These are phyloP conservation scores for Ceratocystis papillata DNA, from an alignment of 2,329 filamentous ascomycete genomes.

Conservation along the genomic window DNA sequence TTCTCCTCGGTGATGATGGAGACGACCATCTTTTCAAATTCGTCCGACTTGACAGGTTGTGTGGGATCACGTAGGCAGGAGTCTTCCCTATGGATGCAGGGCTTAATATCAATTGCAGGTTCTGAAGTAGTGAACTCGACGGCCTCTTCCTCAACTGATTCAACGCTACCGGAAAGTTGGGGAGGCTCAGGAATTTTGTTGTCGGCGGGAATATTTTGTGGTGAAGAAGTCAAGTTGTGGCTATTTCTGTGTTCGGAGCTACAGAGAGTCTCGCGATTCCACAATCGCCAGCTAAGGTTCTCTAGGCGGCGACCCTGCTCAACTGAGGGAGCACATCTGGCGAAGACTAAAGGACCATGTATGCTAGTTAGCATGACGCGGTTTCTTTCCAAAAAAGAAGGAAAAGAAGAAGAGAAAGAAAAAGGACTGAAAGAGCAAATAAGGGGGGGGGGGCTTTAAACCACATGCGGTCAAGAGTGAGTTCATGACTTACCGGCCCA, in stretches of 20 bases:
- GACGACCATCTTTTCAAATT: constrained; percentile 87
- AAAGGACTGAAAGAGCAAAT: background rate
- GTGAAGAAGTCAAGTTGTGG: constrained; percentile 41
- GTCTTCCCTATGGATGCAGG: constrained; percentile 59
- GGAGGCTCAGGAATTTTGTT: constrained; percentile 47
- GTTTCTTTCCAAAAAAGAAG: background rate
- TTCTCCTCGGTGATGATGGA: constrained; percentile 85
- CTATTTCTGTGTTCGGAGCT: constrained; percentile 41
- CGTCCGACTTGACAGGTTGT: constrained; percentile 58
- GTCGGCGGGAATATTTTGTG: constrained; percentile 41
- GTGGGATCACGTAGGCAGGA: constrained; percentile 50
- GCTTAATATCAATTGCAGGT: constrained; percentile 50
- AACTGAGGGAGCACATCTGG: constrained; percentile 84
- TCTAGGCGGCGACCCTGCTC: constrained; percentile 86
- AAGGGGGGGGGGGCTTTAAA: background rate
- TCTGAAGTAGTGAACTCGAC: constrained; percentile 47
- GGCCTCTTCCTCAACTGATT: constrained; percentile 58
- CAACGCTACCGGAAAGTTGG: constrained; percentile 65
- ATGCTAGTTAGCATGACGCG: background rate
- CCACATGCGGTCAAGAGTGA: background rate
- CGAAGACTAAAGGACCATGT: constrained; percentile 57
- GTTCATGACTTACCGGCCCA: constrained; percentile 67
- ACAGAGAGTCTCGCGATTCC: constrained; percentile 89
- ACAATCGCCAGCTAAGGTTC: constrained; percentile 91
- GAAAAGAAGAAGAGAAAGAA: background rate